These are phyloP conservation scores for Xenoacremonium recifei DNA, from an alignment of 2,329 filamentous ascomycete species.

Conservation along the genomic window DNA sequence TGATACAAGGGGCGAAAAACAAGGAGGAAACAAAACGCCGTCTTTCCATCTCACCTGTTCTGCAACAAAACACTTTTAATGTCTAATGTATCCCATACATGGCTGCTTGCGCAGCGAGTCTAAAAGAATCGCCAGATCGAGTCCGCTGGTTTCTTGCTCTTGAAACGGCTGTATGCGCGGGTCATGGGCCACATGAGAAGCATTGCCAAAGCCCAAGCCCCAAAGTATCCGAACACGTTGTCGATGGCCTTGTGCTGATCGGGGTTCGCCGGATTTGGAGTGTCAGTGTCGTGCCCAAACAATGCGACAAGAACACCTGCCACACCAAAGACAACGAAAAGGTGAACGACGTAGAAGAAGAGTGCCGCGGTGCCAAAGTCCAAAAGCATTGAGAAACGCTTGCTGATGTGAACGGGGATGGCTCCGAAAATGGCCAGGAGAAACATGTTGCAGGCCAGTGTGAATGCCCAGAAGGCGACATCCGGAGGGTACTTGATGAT, in stretches of 20 bases:
- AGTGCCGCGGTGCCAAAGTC: constrained; percentile 45
- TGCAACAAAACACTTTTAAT: no score
- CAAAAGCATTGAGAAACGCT: constrained; percentile 34
- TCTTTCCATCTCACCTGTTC: no score
- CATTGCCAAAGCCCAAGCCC: constrained; percentile 34
- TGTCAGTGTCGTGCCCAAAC: constrained; percentile 35
- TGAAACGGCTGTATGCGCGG: constrained; percentile 41
- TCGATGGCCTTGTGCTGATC: constrained; percentile 31
- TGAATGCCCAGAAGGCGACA: constrained; percentile 43
- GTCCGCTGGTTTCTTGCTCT: constrained; percentile 38
- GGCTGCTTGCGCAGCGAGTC: background rate
- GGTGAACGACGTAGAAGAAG: constrained; percentile 45
- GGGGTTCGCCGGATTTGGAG: constrained; percentile 24
- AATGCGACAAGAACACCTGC: constrained; percentile 21
- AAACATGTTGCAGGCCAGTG: constrained; percentile 37
- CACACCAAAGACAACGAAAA: constrained; percentile 31
- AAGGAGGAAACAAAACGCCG: no score
- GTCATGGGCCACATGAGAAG: constrained; percentile 41
- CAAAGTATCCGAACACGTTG: constrained; percentile 36
- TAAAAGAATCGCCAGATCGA: constrained; percentile 49
- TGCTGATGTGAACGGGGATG: constrained; percentile 30
- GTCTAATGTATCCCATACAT: no score
- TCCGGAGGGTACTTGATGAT: constrained; percentile 47
- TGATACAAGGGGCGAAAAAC: no score
- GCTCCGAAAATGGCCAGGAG: constrained; percentile 36